Base-by-base conservation (phyloP, 345 rosid genomes). In the Rhizophora apiculata region DNA sequence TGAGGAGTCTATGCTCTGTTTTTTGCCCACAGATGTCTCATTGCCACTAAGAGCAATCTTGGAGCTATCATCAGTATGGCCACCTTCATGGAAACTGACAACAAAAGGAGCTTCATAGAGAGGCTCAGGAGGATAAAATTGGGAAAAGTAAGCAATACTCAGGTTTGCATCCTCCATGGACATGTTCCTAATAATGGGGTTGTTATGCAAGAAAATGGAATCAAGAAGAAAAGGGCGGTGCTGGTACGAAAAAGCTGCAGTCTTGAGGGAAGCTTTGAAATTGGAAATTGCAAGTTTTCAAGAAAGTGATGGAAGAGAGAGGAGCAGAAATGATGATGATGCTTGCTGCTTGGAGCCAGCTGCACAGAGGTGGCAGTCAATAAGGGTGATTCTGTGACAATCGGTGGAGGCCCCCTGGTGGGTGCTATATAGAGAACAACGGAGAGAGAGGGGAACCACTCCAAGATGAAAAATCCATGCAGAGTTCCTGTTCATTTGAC, bases 161-260 rank as follows among this genome's bases (percentile, higher is more conserved):
- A 39, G 24, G 77, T 59, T 80, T 27, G 37, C 69, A 56, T 81
- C 75, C 43, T 79, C 79, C 67, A 70, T 54, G 54, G 84, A 70
- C 55, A 73, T 49, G 53, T 65, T 79, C 57, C 49, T 48, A 19
- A 11, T 43, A 43, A 72, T 52, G 74, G 67, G 18, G 6, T 51
- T 56, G 72, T 69, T 78, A 6, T 75, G 76, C 72, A 72, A 78
- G 76, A 75, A 74, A 68, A 71, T 60, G 51, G 90, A 79, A 57
- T 84, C 90, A 16, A 79, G 77, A 73, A 73, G 83, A 55, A 72
- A 83, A 76, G 84, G 82, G 57, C 78, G 71, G 64, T 62, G 77
- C 52, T 81, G 90, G 75, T 72, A 70, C 61, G 84, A 77, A 77
- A 88, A 86, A 60, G 84, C 81, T 78, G 90, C 83, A 90, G 86